Evolutionary conservation across 2,329 filamentous ascomycete genomes (phyloP).

Genomic region (Dothideomycetidae sp.): DNA sequence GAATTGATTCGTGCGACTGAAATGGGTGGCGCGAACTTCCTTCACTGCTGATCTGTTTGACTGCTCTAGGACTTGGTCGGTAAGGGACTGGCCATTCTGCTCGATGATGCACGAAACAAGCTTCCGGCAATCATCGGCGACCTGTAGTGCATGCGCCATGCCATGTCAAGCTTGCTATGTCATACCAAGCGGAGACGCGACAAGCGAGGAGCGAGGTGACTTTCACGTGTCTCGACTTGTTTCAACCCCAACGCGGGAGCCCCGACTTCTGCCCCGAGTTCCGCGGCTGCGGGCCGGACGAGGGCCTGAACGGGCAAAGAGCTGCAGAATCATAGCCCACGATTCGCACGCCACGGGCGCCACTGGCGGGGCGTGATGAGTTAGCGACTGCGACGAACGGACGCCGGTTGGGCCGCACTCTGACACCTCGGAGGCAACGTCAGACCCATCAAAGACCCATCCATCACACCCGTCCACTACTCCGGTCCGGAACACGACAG

Average conservation of each 20-base stretch:
- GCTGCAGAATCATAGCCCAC: no score
- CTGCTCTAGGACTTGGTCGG: constrained; percentile 12
- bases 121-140: not conserved
- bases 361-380: no score
- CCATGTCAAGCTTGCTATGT: no score
- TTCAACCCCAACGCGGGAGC: not conserved
- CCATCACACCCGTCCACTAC: no score
- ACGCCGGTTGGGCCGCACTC: not conserved
- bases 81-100: not conserved
- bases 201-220: no score
- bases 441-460: no score
- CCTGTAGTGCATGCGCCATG: not conserved
- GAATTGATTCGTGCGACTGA: constrained; percentile 35
- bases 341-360: no score
- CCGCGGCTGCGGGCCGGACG: no score
- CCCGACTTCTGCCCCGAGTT: not conserved
- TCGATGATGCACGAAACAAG: constrained; percentile 43
- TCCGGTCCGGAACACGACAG: not conserved
- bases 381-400: no score
- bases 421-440: not conserved
- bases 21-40: constrained; percentile 27
- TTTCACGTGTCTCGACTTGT: not conserved
- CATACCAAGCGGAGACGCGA: no score
- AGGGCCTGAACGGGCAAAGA: not conserved
- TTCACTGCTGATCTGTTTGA: constrained; percentile 27